Percentiles rank a stretch among this genome's conserved stretches.
phyloP scores from a whole-genome alignment of 2,329 filamentous ascomycete genomes.

The Alternaria alternata region DNA sequence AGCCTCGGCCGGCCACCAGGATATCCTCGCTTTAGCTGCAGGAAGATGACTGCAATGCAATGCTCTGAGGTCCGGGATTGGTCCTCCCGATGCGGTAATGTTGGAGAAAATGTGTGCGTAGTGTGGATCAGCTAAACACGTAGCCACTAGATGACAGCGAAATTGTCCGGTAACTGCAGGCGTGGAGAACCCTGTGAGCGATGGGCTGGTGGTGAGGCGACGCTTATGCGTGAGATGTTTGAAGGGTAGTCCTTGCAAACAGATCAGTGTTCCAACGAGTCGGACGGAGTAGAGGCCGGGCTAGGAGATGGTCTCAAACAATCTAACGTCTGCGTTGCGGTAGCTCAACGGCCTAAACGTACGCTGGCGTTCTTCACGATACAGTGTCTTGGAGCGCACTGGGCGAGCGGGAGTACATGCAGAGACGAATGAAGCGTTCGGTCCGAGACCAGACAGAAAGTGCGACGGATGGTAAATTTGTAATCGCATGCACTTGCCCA shows the following conservation, averaged over 20 bases:
- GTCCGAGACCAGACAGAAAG: slow-evolving; percentile 45
- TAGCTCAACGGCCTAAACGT: slow-evolving; percentile 43
- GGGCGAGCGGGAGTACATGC: slow-evolving; percentile 42
- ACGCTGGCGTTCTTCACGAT: slow-evolving; percentile 41
- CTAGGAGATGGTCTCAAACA: slow-evolving; percentile 48
- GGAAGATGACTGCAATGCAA: slow-evolving; percentile 42
- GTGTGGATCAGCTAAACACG: slow-evolving; percentile 42
- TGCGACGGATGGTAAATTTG: slow-evolving; percentile 47
- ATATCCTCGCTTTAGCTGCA: slow-evolving; percentile 48
- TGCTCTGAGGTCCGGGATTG: slow-evolving; percentile 41
- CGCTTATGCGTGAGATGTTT: slow-evolving; percentile 40
- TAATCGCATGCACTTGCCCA: slow-evolving; percentile 36
- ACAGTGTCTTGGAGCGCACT: slow-evolving; percentile 36
- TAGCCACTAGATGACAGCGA: slow-evolving; percentile 42
- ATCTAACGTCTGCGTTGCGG: slow-evolving; percentile 43
- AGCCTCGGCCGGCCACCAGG: slow-evolving; percentile 48
- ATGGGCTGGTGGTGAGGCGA: slow-evolving; percentile 39
- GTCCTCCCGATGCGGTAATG: slow-evolving; percentile 50
- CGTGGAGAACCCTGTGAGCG: slow-evolving; percentile 44
- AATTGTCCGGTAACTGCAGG: slow-evolving; percentile 41
- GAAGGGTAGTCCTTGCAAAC: slow-evolving; percentile 49
- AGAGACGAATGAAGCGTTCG: slow-evolving; percentile 46
- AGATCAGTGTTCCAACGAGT: slow-evolving; percentile 41
- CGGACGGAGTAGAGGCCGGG: slow-evolving; percentile 28
- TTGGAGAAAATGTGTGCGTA: slow-evolving; percentile 41